Evolutionary conservation across 345 rosid species (phyloP), one percentile per base, ranked within the genome.

Genomic region (Citrus mangshanensis): DNA sequence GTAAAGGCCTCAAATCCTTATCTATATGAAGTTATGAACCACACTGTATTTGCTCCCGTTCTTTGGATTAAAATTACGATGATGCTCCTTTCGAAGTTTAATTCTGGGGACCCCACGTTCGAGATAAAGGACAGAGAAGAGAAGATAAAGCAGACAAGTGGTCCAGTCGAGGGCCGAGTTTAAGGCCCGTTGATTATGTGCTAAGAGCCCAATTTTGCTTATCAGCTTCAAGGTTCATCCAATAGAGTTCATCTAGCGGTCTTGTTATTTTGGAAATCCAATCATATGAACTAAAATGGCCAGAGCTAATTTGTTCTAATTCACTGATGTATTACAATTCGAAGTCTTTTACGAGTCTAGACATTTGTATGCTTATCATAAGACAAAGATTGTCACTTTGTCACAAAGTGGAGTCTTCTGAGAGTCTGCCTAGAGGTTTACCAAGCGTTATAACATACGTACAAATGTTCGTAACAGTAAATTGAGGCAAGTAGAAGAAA

Each of bases 1-100:
- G 89, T 67, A 77, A 77, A 79, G 89, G 77, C 85, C 75, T 73
- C 46, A 71, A 76, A 78, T 80, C 84, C 88, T 88, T 89, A 88
- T 86, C 93, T 77, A 46, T 42, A 49, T 73, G 34, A 32, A 32
- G 34, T 32, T 32, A 32, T 32, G 76, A 46, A 9, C 42, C 34
- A 4, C 58, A 1, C 16, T 42, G 54, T 7, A 8, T 54, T 19
- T 70, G 21, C 68, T 19, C 38, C 28, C 25, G 37, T 35, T 62
- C 37, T 62, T 10, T 51, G 67, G 76, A 72, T 28, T 40, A 40
- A 40, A 79, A 16, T 46, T 9, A 24, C 61, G 54, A 46, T 22
- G 69, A 7, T 22, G 61, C 6, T 75, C 9, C 51, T 14, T 51
- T n/a, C 14, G 63, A 63, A 40, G 68, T 42, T 74, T 28, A 42